Evolutionary conservation across 2,329 filamentous ascomycete species (phyloP), one percentile per base, ranked within the genome.

Genomic region (Aspergillus awamori): DNA sequence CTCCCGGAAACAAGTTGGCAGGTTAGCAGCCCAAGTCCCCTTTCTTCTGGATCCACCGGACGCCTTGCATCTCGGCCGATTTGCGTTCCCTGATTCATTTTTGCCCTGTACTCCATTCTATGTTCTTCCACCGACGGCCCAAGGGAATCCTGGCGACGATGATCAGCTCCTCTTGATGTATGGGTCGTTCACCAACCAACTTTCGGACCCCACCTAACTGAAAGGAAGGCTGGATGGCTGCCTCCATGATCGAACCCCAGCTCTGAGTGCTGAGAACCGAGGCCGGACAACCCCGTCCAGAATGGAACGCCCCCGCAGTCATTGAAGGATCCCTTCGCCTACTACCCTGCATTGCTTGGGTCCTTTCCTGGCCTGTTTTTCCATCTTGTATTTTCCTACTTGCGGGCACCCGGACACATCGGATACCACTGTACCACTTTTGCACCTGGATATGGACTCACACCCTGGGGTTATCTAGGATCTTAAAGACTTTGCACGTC

Each of bases 1-100:
- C 92, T 99, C 80, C 93, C 94, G 78, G 94, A 98, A 85, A 99
- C 95, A 85, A 97, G 93, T 88, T 99, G 95, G 95, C 95, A 99
- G 95, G 95, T 99, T 90, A 95, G 95, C 91, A 75, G 68, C 67
- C 72, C 71, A 75, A 66, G 56, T 67, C 69, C 69, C 69, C 71
- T 73, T 65, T 61, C 59, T 60, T 65, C 62, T 68, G 72, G 71
- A 73, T 66, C 53, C 58, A 68, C 61, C 57, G 70, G 67, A 70
- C 53, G 57, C 56, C 59, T 59, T 56, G 53, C 55, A 53, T 57
- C 49, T 59, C 63, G 63, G 65, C 61, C 63, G 45, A 58, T 62
- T 10, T 51, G 20, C 61, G 58, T 43, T 62, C 61, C 69, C 67
- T 72, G 54, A 61, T 59, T 36, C 45, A 15, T 17, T 28, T 17